These are phyloP conservation scores for Saccharomyces jurei DNA, from an alignment of 805 yeast species.

Conservation along the genomic window DNA sequence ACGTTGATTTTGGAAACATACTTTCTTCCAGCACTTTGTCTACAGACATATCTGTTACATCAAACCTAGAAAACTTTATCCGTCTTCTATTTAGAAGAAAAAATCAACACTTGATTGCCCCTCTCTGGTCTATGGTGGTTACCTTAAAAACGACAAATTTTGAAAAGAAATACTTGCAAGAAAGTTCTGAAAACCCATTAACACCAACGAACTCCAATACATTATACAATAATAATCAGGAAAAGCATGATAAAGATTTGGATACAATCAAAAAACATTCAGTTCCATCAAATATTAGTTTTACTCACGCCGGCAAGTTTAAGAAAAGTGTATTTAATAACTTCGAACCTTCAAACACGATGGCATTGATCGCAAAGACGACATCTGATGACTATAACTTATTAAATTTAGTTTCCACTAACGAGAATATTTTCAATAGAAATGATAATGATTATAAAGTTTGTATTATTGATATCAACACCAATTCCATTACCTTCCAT, in stretches of 20 bases:
- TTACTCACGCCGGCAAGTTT: slow-evolving; percentile 5
- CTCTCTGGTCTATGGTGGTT: slow-evolving; percentile 46
- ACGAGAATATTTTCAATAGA: slow-evolving; percentile 24
- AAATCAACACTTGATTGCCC: slow-evolving; percentile 33
- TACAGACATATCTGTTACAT: slow-evolving; percentile 17
- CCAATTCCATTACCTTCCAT: slow-evolving; percentile 45
- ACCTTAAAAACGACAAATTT: slow-evolving; percentile 43
- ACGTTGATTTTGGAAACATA: slow-evolving; percentile 10
- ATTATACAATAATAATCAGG: not conserved
- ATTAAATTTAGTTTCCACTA: slow-evolving; percentile 21
- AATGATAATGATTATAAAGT: slow-evolving; percentile 30
- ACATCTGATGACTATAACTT: slow-evolving; percentile 26
- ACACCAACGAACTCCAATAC: slow-evolving; percentile 12
- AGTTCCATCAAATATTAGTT: not conserved
- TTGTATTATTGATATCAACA: slow-evolving; percentile 43
- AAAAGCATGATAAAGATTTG: not conserved
- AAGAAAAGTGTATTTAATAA: slow-evolving; percentile 27
- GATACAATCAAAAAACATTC: not conserved
- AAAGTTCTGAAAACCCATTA: slow-evolving; percentile 10
- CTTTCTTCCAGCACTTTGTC: slow-evolving; percentile 7
- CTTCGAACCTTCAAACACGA: slow-evolving; percentile 25
- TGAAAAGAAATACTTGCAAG: slow-evolving; percentile 41
- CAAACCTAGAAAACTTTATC: slow-evolving; percentile 28
- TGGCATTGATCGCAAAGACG: slow-evolving; percentile 32
- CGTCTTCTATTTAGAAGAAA: slow-evolving; percentile 23